A percentile compares a stretch with the other conserved stretches of the same genome.
Evolutionary conservation across 73 alveolate genomes (phyloP).

Genomic region (Paramecium primaurelia): DNA sequence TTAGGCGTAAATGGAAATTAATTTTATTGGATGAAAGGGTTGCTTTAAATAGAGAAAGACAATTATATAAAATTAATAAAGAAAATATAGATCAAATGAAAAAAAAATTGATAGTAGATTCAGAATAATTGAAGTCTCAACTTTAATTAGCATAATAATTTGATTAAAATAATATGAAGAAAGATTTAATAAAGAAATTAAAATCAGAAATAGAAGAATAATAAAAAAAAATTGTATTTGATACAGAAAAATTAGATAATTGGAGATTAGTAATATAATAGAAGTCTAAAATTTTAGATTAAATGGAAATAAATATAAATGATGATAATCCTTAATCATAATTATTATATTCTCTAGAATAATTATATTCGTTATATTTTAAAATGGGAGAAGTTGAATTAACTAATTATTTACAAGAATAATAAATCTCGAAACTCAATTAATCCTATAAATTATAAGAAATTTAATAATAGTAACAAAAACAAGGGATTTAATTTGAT

Average conservation of each 20-base stretch:
- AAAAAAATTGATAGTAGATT: background rate
- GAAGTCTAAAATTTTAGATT: background rate
- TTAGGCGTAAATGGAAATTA: slow-evolving; percentile 27
- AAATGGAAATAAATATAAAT: background rate
- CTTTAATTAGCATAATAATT: background rate
- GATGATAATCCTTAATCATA: background rate
- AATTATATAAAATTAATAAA: background rate
- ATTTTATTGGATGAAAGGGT: slow-evolving; percentile 35
- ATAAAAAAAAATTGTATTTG: background rate
- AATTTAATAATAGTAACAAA: background rate
- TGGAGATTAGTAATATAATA: background rate
- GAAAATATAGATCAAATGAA: background rate
- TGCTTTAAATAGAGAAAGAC: background rate
- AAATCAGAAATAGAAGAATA: background rate
- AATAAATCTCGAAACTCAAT: background rate
- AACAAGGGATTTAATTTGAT: background rate
- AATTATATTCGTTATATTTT: background rate
- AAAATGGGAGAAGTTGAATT: background rate
- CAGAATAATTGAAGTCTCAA: background rate
- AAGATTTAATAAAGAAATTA: background rate
- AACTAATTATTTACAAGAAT: background rate
- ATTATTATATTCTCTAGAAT: background rate
- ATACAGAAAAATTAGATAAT: background rate
- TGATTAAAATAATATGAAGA: background rate
- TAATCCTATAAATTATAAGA: background rate